Percentiles rank a stretch among this genome's conserved stretches.
phyloP scores from a whole-genome alignment of 306 rosid genomes.

The Pyrus bretschneideri region DNA sequence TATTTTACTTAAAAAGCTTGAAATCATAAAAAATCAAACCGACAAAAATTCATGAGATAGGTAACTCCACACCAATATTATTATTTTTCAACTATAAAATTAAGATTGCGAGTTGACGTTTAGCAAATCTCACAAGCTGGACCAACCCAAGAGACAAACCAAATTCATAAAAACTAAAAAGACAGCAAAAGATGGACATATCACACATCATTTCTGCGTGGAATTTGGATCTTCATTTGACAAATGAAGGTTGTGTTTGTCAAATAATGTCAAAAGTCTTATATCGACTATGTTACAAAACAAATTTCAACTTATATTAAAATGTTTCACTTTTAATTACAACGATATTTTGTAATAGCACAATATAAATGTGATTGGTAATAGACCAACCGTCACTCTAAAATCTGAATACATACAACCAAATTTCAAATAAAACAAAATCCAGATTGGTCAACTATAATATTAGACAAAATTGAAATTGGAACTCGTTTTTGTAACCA shows the following conservation, averaged over 20 bases:
- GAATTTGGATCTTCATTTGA: slow-evolving; percentile 17
- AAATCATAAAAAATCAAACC: slow-evolving; percentile 7
- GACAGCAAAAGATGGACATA: slow-evolving; percentile 22
- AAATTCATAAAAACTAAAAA: not conserved
- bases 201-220: slow-evolving; percentile 29
- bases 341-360: no score
- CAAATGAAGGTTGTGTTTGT: not conserved
- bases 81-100: not conserved
- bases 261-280: not conserved
- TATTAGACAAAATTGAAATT: not conserved
- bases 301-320: no score
- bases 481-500: not conserved
- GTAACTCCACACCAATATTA: slow-evolving; percentile 27
- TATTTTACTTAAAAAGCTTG: not conserved
- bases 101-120: slow-evolving; percentile 9
- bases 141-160: not conserved
- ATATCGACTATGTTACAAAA: no score
- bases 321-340: no score
- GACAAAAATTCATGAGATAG: slow-evolving; percentile 54
- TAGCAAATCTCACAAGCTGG: not conserved
- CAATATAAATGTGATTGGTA: no score
- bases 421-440: not conserved
- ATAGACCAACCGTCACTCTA: no score
- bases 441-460: not conserved
- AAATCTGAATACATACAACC: not conserved